Evolutionary conservation across 1,284 basidiomycete genomes (phyloP).

Genomic region (Malassezia cuniculi): DNA sequence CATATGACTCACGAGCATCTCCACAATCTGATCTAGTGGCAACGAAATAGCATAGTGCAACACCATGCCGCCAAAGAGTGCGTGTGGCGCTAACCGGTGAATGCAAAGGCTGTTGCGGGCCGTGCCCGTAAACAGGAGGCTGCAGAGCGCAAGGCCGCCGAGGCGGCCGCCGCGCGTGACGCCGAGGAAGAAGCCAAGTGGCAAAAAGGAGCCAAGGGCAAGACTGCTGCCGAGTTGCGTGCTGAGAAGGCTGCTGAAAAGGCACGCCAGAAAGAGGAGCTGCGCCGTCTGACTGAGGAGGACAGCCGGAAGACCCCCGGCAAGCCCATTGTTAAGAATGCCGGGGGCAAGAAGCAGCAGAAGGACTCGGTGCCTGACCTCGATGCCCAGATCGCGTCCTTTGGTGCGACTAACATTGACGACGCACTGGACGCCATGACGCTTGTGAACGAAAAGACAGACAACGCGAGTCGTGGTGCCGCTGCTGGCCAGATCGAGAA

Average conservation of each 20-base stretch:
- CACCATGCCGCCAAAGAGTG: conserved; percentile 14
- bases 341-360: conserved; percentile 32
- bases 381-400: conserved; percentile 47
- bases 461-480: conserved; percentile 59
- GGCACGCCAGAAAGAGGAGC: conserved; percentile 50
- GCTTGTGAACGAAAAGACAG: conserved; percentile 76
- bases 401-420: conserved; percentile 73
- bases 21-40: no score
- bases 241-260: conserved; percentile 51
- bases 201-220: conserved; percentile 55
- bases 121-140: conserved; percentile 81
- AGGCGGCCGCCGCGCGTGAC: conserved; percentile 54
- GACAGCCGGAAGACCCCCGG: conserved; percentile 62
- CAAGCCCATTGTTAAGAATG: conserved; percentile 61
- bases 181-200: conserved; percentile 63
- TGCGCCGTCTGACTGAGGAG: conserved; percentile 54
- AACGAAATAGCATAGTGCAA: no score
- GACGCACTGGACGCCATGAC: conserved; percentile 80
- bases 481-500: conserved; percentile 68
- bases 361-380: conserved; percentile 16
- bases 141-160: conserved; percentile 60
- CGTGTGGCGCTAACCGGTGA: conserved; percentile 4
- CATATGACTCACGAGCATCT: no score
- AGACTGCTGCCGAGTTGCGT: conserved; percentile 62
- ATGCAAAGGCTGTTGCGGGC: conserved; percentile 25